phyloP scores from a whole-genome alignment of 257 asterid genomes.

The Haberlea rhodopensis region DNA sequence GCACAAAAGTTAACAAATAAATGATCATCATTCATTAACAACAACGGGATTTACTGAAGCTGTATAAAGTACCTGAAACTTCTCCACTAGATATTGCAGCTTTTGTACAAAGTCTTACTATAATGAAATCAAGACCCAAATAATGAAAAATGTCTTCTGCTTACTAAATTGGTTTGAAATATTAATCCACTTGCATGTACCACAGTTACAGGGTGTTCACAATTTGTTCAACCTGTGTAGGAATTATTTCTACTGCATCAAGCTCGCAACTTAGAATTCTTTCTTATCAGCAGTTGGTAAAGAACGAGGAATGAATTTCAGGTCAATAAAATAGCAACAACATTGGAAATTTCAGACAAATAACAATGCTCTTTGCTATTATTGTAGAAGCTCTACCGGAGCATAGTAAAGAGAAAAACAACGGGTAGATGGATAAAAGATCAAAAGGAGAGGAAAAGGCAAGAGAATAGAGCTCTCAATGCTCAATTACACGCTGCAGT shows the following conservation, averaged over 20 bases:
- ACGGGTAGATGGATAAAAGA: slow-evolving; percentile 75
- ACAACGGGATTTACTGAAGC: background rate
- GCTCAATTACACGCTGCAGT: slow-evolving; percentile 86
- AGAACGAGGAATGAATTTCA: slow-evolving; percentile 52
- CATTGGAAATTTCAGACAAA: slow-evolving; percentile 1
- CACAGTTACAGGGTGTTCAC: background rate
- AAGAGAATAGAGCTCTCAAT: slow-evolving; percentile 73
- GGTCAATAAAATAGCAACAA: slow-evolving; percentile 3
- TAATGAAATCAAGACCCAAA: background rate
- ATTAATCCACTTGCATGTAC: background rate
- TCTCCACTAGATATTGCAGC: background rate
- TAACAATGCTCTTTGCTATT: slow-evolving; percentile 5
- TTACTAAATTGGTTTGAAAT: background rate
- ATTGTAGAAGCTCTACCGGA: slow-evolving; percentile 46
- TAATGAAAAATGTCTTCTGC: background rate
- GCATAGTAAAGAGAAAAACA: slow-evolving; percentile 58
- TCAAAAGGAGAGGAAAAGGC: slow-evolving; percentile 74
- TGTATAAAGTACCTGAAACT: background rate
- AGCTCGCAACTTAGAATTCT: slow-evolving; percentile 63
- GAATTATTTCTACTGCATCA: slow-evolving; percentile 65
- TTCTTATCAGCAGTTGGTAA: slow-evolving; percentile 50
- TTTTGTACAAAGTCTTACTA: background rate
- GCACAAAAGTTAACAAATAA: too few species aligned
- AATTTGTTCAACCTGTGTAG: slow-evolving; percentile 34
- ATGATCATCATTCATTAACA: too few species aligned